phyloP scores from a whole-genome alignment of 805 yeast genomes.

The Saccharomycopsis synnaedendra region DNA sequence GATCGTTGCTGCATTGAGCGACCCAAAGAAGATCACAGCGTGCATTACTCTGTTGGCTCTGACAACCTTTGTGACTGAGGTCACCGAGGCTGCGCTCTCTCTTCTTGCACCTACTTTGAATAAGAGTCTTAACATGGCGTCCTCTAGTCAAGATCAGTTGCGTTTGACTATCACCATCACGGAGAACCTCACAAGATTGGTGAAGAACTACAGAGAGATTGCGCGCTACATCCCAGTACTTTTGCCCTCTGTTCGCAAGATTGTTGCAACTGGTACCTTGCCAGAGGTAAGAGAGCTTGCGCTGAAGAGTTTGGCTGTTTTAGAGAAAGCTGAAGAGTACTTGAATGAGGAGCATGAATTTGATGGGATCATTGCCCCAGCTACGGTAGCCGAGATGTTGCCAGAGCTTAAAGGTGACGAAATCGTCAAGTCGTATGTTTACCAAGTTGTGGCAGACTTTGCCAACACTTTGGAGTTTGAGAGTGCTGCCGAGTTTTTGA shows the following conservation, averaged over 20 bases:
- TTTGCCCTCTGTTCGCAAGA: constrained; percentile 86
- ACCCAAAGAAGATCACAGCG: constrained; percentile 79
- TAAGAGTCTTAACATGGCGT: constrained; percentile 76
- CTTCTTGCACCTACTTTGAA: constrained; percentile 84
- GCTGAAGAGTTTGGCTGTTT: constrained; percentile 68
- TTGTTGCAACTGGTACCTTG: constrained; percentile 78
- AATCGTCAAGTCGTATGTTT: constrained; percentile 35
- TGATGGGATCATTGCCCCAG: constrained; percentile 58
- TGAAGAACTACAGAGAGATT: constrained; percentile 86
- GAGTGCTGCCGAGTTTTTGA: constrained; percentile 44
- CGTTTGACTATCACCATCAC: constrained; percentile 95
- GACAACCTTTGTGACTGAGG: constrained; percentile 97
- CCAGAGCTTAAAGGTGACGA: constrained; percentile 23
- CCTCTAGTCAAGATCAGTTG: constrained; percentile 89
- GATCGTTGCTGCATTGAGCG: constrained; percentile 80
- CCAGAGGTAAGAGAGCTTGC: constrained; percentile 97
- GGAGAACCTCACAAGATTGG: constrained; percentile 90
- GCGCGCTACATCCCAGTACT: constrained; percentile 77
- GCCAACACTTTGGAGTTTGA: constrained; percentile 68
- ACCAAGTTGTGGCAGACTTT: constrained; percentile 43
- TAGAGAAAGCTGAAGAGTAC: constrained; percentile 60
- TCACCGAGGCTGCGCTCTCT: constrained; percentile 90
- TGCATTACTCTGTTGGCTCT: constrained; percentile 84
- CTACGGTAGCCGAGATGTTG: constrained; percentile 39
- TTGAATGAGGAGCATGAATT: constrained; percentile 51